Evolutionary conservation across 192 early-diverging fungal species (phyloP), one percentile per base, ranked within the genome.

Genomic region (Entomortierella beljakovae): DNA sequence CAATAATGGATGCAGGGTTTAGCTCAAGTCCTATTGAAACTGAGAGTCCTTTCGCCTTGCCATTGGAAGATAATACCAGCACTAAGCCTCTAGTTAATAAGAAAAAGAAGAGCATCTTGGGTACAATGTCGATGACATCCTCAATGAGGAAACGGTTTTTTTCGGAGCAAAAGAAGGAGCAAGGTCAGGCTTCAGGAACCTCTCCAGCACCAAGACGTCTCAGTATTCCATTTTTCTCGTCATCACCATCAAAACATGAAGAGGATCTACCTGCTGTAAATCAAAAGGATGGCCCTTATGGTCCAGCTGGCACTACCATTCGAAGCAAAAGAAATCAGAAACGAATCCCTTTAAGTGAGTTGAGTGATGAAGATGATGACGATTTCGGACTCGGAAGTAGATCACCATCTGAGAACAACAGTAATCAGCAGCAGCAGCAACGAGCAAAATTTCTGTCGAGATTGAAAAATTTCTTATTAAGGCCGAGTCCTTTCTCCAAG

Each of bases 121-220:
- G 72, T 0, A 76, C 72, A 8, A 76, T 76, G 72, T 61, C 72
- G 2, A 61, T 76, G 64, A 76, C 64, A 20, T 76, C 72, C 1
- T 62, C 72, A 23, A 68, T 76, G 72, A 50, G 72, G 13, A 67
- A 62, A 52, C 64, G 72, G 9, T 76, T 76, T 59, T 76, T 76
- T 68, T 64, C 72, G 2, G 72, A 76, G 23, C 72, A 76, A 32
- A 76, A 76, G n/a, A 67, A 76, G 59, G 43, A 61, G 34, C 61
- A 50, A 18, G 29, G 6, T 11, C 69, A 57, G 34, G 18, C n/a
- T 59, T 2, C 13, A 7, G 18, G n/a, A 25, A 33, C 25, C 22
- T 26, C 31, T 16, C 15, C 15, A 11, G n/a, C 54, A 28, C 53
- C 34, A 8, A 13, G 53, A 22, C 54, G 54, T 59, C 56, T 42